These are phyloP conservation scores for Penicillium sumatraense DNA, from an alignment of 2,329 filamentous ascomycete genomes.

Conservation along the genomic window DNA sequence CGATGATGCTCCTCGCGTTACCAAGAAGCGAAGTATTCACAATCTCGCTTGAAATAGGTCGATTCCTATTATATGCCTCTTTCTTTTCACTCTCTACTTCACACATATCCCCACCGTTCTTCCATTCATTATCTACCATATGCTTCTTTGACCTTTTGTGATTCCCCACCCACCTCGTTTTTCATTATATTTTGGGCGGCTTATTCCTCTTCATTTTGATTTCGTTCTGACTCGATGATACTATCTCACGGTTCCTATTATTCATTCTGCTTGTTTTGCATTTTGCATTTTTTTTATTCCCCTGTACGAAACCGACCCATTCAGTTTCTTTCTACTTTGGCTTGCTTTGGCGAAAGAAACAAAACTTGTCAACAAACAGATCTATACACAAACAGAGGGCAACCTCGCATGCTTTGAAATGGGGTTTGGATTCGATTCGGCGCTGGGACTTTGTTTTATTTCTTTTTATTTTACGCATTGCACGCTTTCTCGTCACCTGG, in stretches of 20 bases:
- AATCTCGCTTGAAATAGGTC: conserved; percentile 35
- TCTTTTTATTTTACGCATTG: conserved; percentile 11
- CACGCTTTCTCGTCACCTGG: background rate
- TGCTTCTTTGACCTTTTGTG: conserved; percentile 2
- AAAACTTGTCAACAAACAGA: conserved; percentile 16
- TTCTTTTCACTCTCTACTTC: background rate
- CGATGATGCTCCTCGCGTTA: conserved; percentile 45
- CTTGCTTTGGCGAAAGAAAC: background rate
- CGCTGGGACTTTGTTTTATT: conserved; percentile 9
- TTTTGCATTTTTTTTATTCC: background rate
- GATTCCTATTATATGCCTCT: background rate
- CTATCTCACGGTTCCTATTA: background rate
- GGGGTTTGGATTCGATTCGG: conserved; percentile 16
- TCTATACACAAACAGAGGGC: conserved; percentile 28
- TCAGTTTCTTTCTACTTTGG: background rate
- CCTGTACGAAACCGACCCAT: background rate
- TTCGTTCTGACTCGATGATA: background rate
- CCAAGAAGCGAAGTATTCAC: conserved; percentile 53
- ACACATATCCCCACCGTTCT: background rate
- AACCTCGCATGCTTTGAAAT: conserved; percentile 27
- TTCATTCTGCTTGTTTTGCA: background rate
- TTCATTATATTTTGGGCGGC: background rate
- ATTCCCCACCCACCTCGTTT: conserved; percentile 8
- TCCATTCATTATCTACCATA: background rate
- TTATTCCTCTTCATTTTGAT: background rate